Evolutionary conservation across 1,139 yeast genomes (phyloP).

Genomic region (Arxiozyma telluris): DNA sequence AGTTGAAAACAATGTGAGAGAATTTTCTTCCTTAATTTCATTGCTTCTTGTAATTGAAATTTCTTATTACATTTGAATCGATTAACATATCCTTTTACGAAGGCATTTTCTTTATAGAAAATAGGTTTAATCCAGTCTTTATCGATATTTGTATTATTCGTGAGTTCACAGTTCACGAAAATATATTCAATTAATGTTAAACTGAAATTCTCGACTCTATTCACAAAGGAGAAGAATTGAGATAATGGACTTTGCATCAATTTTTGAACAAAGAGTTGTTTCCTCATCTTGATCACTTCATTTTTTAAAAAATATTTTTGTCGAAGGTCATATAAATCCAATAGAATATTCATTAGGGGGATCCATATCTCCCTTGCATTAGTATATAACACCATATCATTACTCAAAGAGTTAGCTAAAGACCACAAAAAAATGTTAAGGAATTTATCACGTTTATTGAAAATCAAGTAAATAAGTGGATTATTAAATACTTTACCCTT

Average conservation of each 20-base stretch:
- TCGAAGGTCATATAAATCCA: conserved; percentile 19
- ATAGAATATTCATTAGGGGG: conserved; percentile 17
- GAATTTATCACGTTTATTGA: conserved; percentile 20
- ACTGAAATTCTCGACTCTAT: neutral
- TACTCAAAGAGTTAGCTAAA: conserved; percentile 17
- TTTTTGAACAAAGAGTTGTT: conserved; percentile 7
- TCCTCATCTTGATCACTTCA: conserved; percentile 10
- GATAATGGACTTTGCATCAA: conserved; percentile 21
- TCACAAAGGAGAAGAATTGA: conserved; percentile 1
- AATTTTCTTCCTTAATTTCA: conserved; percentile 20
- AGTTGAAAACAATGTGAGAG: conserved; percentile 16
- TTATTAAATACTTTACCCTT: conserved; percentile 18
- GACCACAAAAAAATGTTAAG: conserved; percentile 25
- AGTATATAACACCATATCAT: conserved; percentile 9
- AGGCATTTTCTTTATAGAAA: conserved; percentile 15
- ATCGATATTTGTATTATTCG: conserved; percentile 4
- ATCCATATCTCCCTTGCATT: conserved; percentile 23
- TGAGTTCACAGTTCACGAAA: conserved; percentile 18
- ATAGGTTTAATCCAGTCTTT: conserved; percentile 14
- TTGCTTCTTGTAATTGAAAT: conserved; percentile 14
- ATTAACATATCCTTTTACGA: conserved; percentile 13
- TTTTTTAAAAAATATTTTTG: conserved; percentile 19
- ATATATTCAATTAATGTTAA: conserved; percentile 14
- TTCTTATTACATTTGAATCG: conserved; percentile 8
- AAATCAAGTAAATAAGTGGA: conserved; percentile 11